phyloP scores from a whole-genome alignment of 768 basidiomycete species.

The Kockovaella imperatae region DNA sequence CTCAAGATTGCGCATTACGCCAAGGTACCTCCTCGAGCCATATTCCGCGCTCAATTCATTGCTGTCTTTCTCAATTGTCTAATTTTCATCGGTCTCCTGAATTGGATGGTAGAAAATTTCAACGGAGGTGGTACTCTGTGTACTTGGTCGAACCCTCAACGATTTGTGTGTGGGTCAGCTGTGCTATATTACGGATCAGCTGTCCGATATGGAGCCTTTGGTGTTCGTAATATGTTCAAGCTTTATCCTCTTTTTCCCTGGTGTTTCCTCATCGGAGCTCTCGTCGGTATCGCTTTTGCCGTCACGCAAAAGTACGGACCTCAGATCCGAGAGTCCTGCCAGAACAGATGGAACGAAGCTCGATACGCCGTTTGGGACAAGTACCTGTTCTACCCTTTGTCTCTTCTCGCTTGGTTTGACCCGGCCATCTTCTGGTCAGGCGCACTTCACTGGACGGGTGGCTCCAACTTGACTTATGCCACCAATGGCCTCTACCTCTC shows the following conservation, averaged over 20 bases:
- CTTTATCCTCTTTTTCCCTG: slow-evolving; percentile 17
- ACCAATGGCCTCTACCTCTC: slow-evolving; percentile 9
- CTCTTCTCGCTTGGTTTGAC: not conserved
- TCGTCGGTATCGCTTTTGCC: slow-evolving; percentile 40
- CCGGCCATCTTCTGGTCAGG: not conserved
- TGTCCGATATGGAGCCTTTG: not conserved
- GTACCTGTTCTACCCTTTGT: not conserved
- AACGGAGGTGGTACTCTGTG: no score
- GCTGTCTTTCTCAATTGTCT: slow-evolving; percentile 32
- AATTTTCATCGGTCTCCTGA: no score
- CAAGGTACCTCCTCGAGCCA: slow-evolving; percentile 74
- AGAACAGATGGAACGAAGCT: not conserved
- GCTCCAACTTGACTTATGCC: slow-evolving; percentile 14
- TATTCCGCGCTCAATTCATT: slow-evolving; percentile 54
- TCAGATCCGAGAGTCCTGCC: not conserved
- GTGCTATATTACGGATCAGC: no score
- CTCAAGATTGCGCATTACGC: slow-evolving; percentile 83
- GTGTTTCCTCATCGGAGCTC: slow-evolving; percentile 31
- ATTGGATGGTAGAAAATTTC: no score
- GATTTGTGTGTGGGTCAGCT: no score
- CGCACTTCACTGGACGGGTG: not conserved
- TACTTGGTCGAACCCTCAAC: no score
- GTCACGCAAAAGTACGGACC: slow-evolving; percentile 20
- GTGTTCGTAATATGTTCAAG: not conserved
- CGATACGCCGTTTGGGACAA: not conserved